These are phyloP conservation scores for Eimeria zaria DNA, from an alignment of 169 alveolate genomes.

Conservation along the genomic window DNA sequence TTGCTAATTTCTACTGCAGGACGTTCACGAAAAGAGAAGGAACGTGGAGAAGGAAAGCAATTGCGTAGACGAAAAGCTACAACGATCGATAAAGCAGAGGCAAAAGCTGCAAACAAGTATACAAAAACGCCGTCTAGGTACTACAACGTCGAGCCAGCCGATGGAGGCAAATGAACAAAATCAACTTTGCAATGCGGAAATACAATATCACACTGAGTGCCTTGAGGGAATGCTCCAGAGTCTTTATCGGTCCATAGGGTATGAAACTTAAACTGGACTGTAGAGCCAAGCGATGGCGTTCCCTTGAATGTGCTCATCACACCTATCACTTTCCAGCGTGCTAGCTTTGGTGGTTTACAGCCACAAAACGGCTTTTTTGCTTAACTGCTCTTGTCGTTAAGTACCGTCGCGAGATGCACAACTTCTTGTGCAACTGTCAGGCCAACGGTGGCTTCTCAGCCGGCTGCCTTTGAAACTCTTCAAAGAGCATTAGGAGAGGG, in stretches of 20 bases:
- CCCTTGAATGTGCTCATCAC: not conserved
- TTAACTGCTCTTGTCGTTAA: not conserved
- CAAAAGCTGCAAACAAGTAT: constrained; percentile 40
- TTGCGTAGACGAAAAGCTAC: constrained; percentile 17
- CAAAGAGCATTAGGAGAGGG: constrained; percentile 62
- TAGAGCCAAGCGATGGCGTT: not conserved
- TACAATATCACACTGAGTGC: constrained; percentile 50
- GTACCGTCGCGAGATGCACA: not conserved
- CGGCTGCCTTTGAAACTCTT: constrained; percentile 14
- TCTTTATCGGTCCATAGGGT: constrained; percentile 69
- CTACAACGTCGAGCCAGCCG: not conserved
- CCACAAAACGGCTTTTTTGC: not conserved
- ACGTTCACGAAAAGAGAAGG: constrained; percentile 20
- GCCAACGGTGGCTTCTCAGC: constrained; percentile 27
- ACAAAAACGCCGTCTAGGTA: constrained; percentile 26
- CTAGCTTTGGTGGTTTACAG: too few relatives aligned
- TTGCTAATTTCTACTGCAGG: constrained; percentile 14
- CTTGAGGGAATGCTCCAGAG: constrained; percentile 55
- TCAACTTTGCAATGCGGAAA: constrained; percentile 54
- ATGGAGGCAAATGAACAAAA: not conserved
- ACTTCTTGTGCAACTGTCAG: not conserved
- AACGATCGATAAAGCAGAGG: constrained; percentile 38
- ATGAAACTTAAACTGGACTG: not conserved
- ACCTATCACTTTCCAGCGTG: not conserved
- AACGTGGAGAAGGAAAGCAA: constrained; percentile 15